Base-by-base conservation (phyloP, 345 rosid genomes). In the Erucastrum elatum region DNA sequence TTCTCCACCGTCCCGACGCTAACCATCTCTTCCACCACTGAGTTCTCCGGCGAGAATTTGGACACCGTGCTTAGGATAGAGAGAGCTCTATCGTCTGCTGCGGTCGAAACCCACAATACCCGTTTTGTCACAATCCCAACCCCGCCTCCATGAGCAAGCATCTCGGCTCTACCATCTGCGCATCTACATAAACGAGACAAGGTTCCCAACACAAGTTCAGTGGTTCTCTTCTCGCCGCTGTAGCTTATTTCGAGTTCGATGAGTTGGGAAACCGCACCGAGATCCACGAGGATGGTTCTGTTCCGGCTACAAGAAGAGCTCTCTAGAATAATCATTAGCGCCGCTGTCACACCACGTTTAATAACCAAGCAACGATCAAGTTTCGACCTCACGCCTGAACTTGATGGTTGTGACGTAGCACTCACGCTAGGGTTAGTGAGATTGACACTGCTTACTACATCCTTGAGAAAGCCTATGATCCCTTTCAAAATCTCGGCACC, bases 91-190 rank as follows among this genome's bases (percentile, higher is more conserved):
- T 89, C 90, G 44, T 90, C 89, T 0, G 73, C 88, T 0, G 77
- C 65, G 4, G 78, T 77, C 0, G 98, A 94, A 12, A 87, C 90
- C 2, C 63, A 78, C 82, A 86, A 2, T 5, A 91, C 78, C 84
- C 86, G 85, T 81, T 75, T 84, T 0, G 91, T 81, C 12, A 93
- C 85, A 41, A 88, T 81, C 0, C 94, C 91, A 11, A 91, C 27
- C 34, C 90, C 89, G 1, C 84, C 87, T 27, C 77, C 76, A 53
- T 94, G 97, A 8, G 75, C 80, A 53, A 90, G 72, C 13, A 87
- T 84, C 83, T 85, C 74, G 0, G 87, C 91, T 62, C 97, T 84
- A 70, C 97, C 97, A 2, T 89, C 88, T 0, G 96, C 93, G 17
- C 87, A 83, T 13, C 85, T 88, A 74, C 98, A 94, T 29, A 94